Conservation (phyloP, 2,329 filamentous ascomycete genomes). For the Anthostomella pinea region DNA sequence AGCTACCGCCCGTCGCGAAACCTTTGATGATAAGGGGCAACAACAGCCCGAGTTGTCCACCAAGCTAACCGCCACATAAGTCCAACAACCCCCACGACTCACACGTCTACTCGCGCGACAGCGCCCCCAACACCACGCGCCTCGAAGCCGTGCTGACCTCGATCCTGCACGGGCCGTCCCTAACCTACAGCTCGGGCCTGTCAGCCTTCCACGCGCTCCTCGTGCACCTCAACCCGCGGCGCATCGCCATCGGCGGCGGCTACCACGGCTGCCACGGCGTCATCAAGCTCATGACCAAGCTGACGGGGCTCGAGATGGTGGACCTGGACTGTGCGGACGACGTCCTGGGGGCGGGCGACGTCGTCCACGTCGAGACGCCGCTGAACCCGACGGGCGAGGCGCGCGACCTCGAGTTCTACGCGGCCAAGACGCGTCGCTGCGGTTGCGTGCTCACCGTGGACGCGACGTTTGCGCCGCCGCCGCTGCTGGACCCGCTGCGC, state of each 20-base stretch:
- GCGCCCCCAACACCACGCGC: conserved; percentile 76
- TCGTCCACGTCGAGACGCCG: conserved; percentile 90
- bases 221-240: conserved; percentile 77
- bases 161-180: conserved; percentile 64
- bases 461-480: conserved; percentile 88
- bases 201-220: conserved; percentile 86
- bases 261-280: conserved; percentile 96
- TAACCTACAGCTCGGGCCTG: conserved; percentile 83
- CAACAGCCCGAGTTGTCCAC: background rate
- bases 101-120: conserved; percentile 81
- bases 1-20: background rate
- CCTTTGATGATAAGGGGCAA: conserved; percentile 2
- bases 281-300: conserved; percentile 67
- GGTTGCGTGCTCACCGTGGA: conserved; percentile 83
- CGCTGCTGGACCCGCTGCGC: conserved; percentile 79
- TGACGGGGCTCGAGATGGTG: conserved; percentile 72
- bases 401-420: conserved; percentile 68
- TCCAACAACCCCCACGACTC: conserved; percentile 53
- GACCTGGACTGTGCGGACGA: conserved; percentile 66
- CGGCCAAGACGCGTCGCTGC: conserved; percentile 64
- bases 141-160: conserved; percentile 79
- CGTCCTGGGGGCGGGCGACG: conserved; percentile 70
- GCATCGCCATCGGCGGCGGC: conserved; percentile 76
- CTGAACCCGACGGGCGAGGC: conserved; percentile 88
- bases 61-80: conserved; percentile 17